Evolutionary conservation across 2,329 filamentous ascomycete genomes (phyloP), one percentile per base, ranked within the genome.

Genomic region (Rhytidhysteron rufulum): DNA sequence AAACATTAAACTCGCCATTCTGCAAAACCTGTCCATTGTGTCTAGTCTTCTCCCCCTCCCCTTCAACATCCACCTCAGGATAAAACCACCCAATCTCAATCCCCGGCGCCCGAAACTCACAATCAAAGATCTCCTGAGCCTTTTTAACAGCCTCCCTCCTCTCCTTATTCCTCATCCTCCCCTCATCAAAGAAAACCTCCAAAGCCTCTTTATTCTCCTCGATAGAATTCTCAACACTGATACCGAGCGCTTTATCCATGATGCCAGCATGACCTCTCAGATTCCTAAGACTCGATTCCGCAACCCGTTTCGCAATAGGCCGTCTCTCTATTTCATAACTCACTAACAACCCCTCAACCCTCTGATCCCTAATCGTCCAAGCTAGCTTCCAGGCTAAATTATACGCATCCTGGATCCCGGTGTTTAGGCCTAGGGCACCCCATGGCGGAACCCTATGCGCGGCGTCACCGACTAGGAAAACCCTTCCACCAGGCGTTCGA

Each of bases 381-480:
- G 53, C 53, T 6, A 67, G 50, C 41, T 68, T 68, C 65, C 65
- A 68, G 3, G 58, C 51, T 7, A 68, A 50, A 40, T 67, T 67
- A 25, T 63, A 56, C 1, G 54, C 60, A 39, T 68, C 65, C 41
- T 65, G 60, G 3, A 67, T 49, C 10, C 63, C 65, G 1, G 62
- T 65, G 39, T 68, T 68, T 39, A 60, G 47, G 3, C 65, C 65
- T 3, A 66, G 53, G 5, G 57, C 65, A 13, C 62, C 62, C 49
- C 57, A 62, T 0, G 65, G 64, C 15, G 64, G 62, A 25, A 63
- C 55, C 19, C 49, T 49, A 47, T 68, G 65, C 0, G 65, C 64
- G 4, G 63, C 58, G 41, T 69, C 66, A 9, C 65, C 66, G 4
- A 59, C 54, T 17, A 67, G 57, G 42, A 68, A 65, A 29, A 9